Conservation (phyloP, 192 early-diverging fungal species). For the Backusella sp. region DNA sequence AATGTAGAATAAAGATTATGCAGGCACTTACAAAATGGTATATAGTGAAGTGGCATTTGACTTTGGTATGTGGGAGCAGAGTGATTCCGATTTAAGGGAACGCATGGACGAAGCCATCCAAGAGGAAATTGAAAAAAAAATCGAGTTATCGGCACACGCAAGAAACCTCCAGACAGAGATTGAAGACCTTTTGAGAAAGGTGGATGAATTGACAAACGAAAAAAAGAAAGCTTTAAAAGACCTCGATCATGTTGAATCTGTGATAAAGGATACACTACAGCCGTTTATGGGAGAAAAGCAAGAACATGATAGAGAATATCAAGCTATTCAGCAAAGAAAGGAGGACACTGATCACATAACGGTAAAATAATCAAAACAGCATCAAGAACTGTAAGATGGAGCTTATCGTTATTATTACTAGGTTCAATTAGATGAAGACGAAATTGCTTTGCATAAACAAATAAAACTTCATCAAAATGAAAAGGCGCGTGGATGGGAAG, state of each 20-base stretch:
- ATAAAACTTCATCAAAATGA: constrained; percentile 12
- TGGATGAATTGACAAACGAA: neutral
- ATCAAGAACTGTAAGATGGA: neutral
- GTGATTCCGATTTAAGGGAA: constrained; percentile 12
- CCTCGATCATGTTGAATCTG: neutral
- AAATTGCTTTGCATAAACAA: neutral
- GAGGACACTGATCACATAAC: neutral
- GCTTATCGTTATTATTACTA: neutral
- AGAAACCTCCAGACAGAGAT: neutral
- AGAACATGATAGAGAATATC: constrained; percentile 1
- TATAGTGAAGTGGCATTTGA: constrained; percentile 21
- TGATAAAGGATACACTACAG: neutral
- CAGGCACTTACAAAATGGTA: no score
- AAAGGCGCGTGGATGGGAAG: neutral
- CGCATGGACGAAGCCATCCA: constrained; percentile 8
- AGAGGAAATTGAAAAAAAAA: neutral
- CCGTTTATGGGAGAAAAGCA: constrained; percentile 12
- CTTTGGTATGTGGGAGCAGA: constrained; percentile 5
- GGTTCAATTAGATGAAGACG: constrained; percentile 3
- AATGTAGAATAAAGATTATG: neutral
- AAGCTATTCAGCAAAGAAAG: neutral
- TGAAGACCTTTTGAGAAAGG: neutral
- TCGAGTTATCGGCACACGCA: neutral
- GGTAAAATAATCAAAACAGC: neutral
- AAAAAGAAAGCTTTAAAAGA: neutral